Conservation (phyloP, 2,329 filamentous ascomycete species). For the Ceratocystis lukuohia region DNA sequence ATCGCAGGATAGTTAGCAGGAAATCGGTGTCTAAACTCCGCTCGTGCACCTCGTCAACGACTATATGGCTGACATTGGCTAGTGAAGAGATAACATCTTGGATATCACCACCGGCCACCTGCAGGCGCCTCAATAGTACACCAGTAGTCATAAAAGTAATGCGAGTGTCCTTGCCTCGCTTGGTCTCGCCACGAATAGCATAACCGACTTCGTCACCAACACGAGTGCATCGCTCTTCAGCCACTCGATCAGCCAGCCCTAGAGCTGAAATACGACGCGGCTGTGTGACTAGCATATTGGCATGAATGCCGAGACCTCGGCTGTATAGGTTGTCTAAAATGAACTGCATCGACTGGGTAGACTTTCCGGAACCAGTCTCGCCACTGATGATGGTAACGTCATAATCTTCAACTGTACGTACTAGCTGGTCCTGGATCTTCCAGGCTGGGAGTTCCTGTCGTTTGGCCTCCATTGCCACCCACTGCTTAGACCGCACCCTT, state of each 20-base stretch:
- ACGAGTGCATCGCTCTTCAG: slow-evolving; percentile 69
- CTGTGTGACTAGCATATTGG: slow-evolving; percentile 91
- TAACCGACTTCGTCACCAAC: slow-evolving; percentile 88
- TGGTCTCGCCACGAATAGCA: slow-evolving; percentile 80
- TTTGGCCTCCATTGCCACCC: slow-evolving; percentile 55
- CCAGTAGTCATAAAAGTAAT: slow-evolving; percentile 95
- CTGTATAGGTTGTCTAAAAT: slow-evolving; percentile 81
- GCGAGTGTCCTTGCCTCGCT: slow-evolving; percentile 57
- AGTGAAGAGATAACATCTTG: slow-evolving; percentile 71
- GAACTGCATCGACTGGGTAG: slow-evolving; percentile 79
- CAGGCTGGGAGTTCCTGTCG: slow-evolving; percentile 74
- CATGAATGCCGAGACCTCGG: slow-evolving; percentile 57
- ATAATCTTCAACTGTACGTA: slow-evolving; percentile 58
- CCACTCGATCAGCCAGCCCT: slow-evolving; percentile 84
- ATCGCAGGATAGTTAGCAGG: slow-evolving; percentile 70
- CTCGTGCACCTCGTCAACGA: slow-evolving; percentile 95
- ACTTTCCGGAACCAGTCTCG: slow-evolving; percentile 28
- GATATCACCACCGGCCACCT: slow-evolving; percentile 39
- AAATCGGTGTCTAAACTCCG: slow-evolving; percentile 92
- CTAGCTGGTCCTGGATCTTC: slow-evolving; percentile 64
- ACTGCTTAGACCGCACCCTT: slow-evolving; percentile 49
- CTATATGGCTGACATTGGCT: slow-evolving; percentile 82
- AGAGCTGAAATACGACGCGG: slow-evolving; percentile 88
- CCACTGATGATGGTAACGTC: slow-evolving; percentile 63
- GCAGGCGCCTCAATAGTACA: slow-evolving; percentile 78